Conservation (phyloP, 2,329 filamentous ascomycete species). For the Hirsutella minnesotensis region DNA sequence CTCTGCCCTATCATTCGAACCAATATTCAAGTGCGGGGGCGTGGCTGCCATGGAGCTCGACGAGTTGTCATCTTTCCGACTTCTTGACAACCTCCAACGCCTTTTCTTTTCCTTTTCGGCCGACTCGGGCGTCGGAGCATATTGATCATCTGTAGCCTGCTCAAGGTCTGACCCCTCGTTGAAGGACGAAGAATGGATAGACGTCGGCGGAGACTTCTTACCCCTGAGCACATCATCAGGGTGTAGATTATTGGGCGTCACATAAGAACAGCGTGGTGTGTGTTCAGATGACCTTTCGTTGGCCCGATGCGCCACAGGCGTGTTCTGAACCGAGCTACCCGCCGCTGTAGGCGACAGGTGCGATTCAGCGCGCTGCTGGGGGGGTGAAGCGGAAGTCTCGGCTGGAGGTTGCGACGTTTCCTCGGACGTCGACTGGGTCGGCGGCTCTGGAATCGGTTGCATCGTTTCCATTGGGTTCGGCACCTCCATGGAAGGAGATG, state of each 20-base stretch:
- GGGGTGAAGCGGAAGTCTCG: neutral
- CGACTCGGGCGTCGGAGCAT: slow-evolving; percentile 22
- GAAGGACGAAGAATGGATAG: slow-evolving; percentile 64
- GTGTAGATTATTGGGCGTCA: slow-evolving; percentile 28
- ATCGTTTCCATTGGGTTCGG: slow-evolving; percentile 33
- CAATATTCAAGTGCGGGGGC: slow-evolving; percentile 36
- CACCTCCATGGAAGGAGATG: slow-evolving; percentile 34
- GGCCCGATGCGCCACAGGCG: slow-evolving; percentile 9
- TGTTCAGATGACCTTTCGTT: slow-evolving; percentile 28
- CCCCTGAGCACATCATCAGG: slow-evolving; percentile 44
- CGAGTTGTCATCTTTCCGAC: slow-evolving; percentile 41
- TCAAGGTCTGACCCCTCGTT: slow-evolving; percentile 79
- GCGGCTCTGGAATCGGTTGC: slow-evolving; percentile 4
- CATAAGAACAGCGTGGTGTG: slow-evolving; percentile 34
- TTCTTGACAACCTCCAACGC: slow-evolving; percentile 61
- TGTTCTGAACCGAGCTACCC: slow-evolving; percentile 4
- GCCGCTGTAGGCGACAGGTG: neutral
- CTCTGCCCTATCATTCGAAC: slow-evolving; percentile 51
- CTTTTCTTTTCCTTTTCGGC: slow-evolving; percentile 59
- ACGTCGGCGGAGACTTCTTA: slow-evolving; percentile 62
- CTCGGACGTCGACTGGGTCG: neutral
- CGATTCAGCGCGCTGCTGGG: neutral
- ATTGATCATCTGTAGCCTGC: slow-evolving; percentile 47
- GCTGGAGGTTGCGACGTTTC: neutral
- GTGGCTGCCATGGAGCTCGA: slow-evolving; percentile 24